These are phyloP conservation scores for Trichoderma atrobrunneum DNA, from an alignment of 2,329 filamentous ascomycete species.

Conservation along the genomic window DNA sequence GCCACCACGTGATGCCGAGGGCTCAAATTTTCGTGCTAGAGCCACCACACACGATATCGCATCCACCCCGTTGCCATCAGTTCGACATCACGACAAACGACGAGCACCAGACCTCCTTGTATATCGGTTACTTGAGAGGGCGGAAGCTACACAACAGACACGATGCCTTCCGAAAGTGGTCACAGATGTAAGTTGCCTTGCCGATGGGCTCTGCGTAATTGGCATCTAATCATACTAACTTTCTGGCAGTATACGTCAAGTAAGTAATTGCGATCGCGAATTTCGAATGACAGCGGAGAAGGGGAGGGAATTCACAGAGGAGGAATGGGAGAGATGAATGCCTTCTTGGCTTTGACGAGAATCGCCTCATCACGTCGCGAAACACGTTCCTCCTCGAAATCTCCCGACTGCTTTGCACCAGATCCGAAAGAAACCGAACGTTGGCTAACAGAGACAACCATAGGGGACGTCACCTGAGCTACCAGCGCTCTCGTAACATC, in stretches of 20 bases:
- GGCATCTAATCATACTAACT: conserved; percentile 36
- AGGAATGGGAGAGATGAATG: not conserved
- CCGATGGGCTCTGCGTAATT: not conserved
- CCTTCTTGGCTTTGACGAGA: not conserved
- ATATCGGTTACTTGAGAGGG: conserved; percentile 47
- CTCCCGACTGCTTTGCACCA: conserved; percentile 2
- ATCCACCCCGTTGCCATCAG: conserved; percentile 34
- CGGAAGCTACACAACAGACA: conserved; percentile 54
- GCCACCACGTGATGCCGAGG: conserved; percentile 36
- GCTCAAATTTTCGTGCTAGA: conserved; percentile 36
- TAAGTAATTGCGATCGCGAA: conserved; percentile 51
- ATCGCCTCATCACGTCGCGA: not conserved
- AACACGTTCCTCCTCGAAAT: not conserved
- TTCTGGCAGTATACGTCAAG: conserved; percentile 76
- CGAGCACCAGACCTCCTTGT: conserved; percentile 42
- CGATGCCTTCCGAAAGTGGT: conserved; percentile 84
- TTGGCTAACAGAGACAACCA: conserved; percentile 31
- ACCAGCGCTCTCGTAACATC: conserved; percentile 91
- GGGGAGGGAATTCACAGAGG: not conserved
- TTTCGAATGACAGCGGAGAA: not conserved
- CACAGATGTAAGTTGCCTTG: conserved; percentile 72
- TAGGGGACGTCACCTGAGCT: conserved; percentile 97
- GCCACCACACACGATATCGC: conserved; percentile 36
- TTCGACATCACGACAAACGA: conserved; percentile 44
- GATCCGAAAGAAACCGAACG: conserved; percentile 19